Base-by-base conservation (phyloP, 2,329 filamentous ascomycete species). In the Chalaropsis ovoidea region DNA sequence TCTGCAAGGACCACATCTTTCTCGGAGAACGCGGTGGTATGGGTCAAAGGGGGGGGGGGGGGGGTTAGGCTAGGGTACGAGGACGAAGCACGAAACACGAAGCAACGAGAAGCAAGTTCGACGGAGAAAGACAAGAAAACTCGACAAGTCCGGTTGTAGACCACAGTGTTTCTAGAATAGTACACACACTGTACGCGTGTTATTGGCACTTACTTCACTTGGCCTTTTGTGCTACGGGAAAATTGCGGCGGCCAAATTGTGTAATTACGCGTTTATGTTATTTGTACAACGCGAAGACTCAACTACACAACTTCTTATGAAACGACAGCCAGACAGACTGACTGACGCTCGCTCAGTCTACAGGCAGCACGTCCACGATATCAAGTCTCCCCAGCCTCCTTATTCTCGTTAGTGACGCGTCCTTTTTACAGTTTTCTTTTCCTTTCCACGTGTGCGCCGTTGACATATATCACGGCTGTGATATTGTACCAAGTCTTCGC, bases 1-100 rank as follows among this genome's bases (percentile, higher is more conserved):
- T 11, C 52, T 56, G 52, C 24, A 56, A 15, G 52, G 24, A 56
- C 52, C 52, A 56, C 22, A 11, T 56, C 13, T 56, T 56, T 56
- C 1, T 56, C 52, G 52, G 52, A 35, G 27, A 56, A n/a, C 27
- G 52, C 52, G 52, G 52, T 35, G 27, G 2, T 19, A 19, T 35
- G 22, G n/a, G 15, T 3, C 3, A 47, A 2, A 8, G n/a, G 43
- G 8, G n/a, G 43, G 13, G 43, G 43, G 8, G n/a, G 4, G n/a
- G n/a, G n/a, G 24, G 4, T 17, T 8, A 35, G 52, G 15, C 6
- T 15, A 17, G 15, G 24, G 11, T 3, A 7, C 11, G 5, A 35
- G 17, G 11, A 31, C 15, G 52, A 56, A 24, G 43, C n/a, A n/a
- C n/a, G n/a, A n/a, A n/a, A 17, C 43, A 17, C n/a, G 43, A 45